phyloP scores from a whole-genome alignment of 1,139 yeast genomes.

The Yamadazyma triangularis region DNA sequence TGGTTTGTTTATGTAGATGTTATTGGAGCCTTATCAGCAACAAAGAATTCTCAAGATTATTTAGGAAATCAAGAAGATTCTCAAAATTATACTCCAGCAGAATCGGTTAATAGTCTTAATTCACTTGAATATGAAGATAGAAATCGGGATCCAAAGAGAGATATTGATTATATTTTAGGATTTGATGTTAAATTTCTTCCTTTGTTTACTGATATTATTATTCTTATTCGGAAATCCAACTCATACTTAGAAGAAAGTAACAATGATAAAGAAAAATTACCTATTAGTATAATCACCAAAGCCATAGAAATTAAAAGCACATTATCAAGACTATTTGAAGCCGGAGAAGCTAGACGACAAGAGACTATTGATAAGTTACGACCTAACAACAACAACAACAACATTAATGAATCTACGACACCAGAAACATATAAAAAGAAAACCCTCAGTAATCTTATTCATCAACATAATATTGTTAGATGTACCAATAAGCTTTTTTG shows the following conservation, averaged over 20 bases:
- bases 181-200: conserved; percentile 54
- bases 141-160: conserved; percentile 27
- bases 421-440: conserved; percentile 4
- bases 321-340: conserved; percentile 26
- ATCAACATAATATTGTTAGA: conserved; percentile 38
- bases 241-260: conserved; percentile 13
- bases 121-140: conserved; percentile 7
- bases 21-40: conserved; percentile 53
- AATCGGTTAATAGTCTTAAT: conserved; percentile 12
- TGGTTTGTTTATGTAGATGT: conserved; percentile 74
- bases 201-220: conserved; percentile 42
- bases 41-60: conserved; percentile 27
- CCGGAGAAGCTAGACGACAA: conserved; percentile 31
- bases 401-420: background rate
- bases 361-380: conserved; percentile 27
- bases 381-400: background rate
- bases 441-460: conserved; percentile 15
- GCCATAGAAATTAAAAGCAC: conserved; percentile 46
- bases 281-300: conserved; percentile 32
- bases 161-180: conserved; percentile 57
- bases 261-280: conserved; percentile 14
- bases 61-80: conserved; percentile 11
- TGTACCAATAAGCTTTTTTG: conserved; percentile 55
- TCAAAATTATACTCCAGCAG: conserved; percentile 13
- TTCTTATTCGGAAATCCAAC: conserved; percentile 39